phyloP scores from a whole-genome alignment of 345 rosid genomes.

The Brassica incana region DNA sequence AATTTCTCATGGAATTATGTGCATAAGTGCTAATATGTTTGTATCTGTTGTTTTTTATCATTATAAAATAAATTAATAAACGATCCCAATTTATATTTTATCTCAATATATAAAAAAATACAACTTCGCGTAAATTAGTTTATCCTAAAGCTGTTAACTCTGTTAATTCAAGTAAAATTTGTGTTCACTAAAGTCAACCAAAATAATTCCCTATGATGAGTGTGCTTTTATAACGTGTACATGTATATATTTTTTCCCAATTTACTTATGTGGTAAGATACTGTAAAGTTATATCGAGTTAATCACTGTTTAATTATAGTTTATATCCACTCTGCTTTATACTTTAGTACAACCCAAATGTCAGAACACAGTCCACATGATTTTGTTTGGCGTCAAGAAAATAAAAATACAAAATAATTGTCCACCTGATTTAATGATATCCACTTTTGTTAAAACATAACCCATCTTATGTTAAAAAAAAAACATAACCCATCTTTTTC shows the following conservation, averaged over 20 bases:
- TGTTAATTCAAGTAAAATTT: neutral
- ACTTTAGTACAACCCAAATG: constrained; percentile 28
- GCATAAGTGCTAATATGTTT: neutral
- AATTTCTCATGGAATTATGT: neutral
- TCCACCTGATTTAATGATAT: constrained; percentile 18
- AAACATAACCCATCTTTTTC: constrained; percentile 28
- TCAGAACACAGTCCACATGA: constrained; percentile 38
- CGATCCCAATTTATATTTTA: neutral
- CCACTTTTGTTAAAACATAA: constrained; percentile 17
- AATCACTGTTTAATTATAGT: constrained; percentile 19
- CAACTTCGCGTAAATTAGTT: neutral
- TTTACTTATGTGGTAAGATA: neutral
- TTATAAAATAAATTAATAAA: neutral
- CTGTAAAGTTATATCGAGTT: constrained; percentile 12
- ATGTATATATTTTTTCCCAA: neutral
- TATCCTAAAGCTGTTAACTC: neutral
- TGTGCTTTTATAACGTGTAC: neutral
- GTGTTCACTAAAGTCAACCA: neutral
- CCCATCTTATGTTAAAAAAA: neutral
- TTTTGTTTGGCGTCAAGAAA: constrained; percentile 27
- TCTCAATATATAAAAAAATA: neutral
- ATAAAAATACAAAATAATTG: neutral
- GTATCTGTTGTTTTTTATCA: neutral
- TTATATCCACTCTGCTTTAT: constrained; percentile 26
- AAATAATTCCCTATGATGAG: constrained; percentile 1